phyloP scores from a whole-genome alignment of 768 basidiomycete genomes.

The Lactifluus pinguis region DNA sequence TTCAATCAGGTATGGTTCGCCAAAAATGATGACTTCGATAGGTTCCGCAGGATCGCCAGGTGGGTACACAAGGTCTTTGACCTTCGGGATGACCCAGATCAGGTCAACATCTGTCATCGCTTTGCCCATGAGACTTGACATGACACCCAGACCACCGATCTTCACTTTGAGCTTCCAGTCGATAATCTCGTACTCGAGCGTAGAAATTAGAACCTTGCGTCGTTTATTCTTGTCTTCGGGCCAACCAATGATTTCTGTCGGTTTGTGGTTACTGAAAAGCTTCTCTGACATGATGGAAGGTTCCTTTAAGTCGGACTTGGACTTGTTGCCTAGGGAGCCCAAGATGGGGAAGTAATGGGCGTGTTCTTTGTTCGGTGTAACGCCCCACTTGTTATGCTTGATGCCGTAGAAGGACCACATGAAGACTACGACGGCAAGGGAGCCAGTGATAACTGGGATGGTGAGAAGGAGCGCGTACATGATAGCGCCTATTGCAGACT shows the following conservation, averaged over 20 bases:
- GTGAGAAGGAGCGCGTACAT: slow-evolving; percentile 78
- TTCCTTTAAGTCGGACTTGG: slow-evolving; percentile 65
- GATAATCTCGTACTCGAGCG: slow-evolving; percentile 92
- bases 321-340: slow-evolving; percentile 53
- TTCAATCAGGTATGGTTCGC: slow-evolving; percentile 91
- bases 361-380: slow-evolving; percentile 58
- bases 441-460: slow-evolving; percentile 80
- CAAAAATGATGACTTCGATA: slow-evolving; percentile 94
- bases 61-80: slow-evolving; percentile 91
- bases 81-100: slow-evolving; percentile 90
- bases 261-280: slow-evolving; percentile 44
- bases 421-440: slow-evolving; percentile 76
- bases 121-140: slow-evolving; percentile 96
- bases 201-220: slow-evolving; percentile 84
- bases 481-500: slow-evolving; percentile 71
- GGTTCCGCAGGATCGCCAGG: slow-evolving; percentile 86
- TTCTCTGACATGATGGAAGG: slow-evolving; percentile 57
- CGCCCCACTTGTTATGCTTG: slow-evolving; percentile 87
- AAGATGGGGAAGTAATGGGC: slow-evolving; percentile 87
- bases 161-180: slow-evolving; percentile 98
- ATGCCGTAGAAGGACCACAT: slow-evolving; percentile 97
- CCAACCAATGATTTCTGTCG: slow-evolving; percentile 86
- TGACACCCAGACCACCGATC: slow-evolving; percentile 95
- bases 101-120: slow-evolving; percentile 96
- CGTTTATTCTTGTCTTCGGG: slow-evolving; percentile 89